Evolutionary conservation across 805 yeast species (phyloP).

Genomic region (Saccharomyces eubayanus): DNA sequence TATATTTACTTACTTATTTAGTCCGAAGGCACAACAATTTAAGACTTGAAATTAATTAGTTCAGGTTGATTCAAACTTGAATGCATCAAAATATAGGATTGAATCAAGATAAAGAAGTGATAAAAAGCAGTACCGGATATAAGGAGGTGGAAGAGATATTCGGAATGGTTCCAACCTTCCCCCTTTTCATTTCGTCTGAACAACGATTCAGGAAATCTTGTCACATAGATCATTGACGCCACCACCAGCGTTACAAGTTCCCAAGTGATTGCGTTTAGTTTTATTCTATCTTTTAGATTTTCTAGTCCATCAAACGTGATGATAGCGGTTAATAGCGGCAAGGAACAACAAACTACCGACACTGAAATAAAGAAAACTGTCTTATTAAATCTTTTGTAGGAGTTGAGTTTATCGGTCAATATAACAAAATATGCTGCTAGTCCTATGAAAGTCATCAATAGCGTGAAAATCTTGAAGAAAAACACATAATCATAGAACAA

Average conservation of each 20-base stretch:
- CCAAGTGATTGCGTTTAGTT: conserved; percentile 44
- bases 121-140: conserved; percentile 64
- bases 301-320: conserved; percentile 37
- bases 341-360: conserved; percentile 40
- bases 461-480: conserved; percentile 21
- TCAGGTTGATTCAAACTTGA: conserved; percentile 20
- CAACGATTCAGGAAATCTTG: conserved; percentile 57
- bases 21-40: background rate
- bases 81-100: conserved; percentile 38
- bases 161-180: conserved; percentile 43
- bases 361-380: conserved; percentile 75
- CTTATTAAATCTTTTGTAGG: conserved; percentile 53
- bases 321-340: conserved; percentile 51
- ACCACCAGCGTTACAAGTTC: conserved; percentile 63
- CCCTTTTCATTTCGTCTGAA: conserved; percentile 30
- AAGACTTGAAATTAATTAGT: conserved; percentile 10
- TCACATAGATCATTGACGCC: conserved; percentile 70
- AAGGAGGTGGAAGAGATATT: conserved; percentile 65
- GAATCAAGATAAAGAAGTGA: conserved; percentile 56
- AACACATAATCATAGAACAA: conserved; percentile 32
- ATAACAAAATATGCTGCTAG: conserved; percentile 50
- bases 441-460: conserved; percentile 46
- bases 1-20: background rate
- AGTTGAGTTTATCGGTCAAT: conserved; percentile 50
- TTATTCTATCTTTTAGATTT: conserved; percentile 42